These are phyloP conservation scores for Asterochloris sp. DNA, from an alignment of 139 green algal species.

Conservation along the genomic window DNA sequence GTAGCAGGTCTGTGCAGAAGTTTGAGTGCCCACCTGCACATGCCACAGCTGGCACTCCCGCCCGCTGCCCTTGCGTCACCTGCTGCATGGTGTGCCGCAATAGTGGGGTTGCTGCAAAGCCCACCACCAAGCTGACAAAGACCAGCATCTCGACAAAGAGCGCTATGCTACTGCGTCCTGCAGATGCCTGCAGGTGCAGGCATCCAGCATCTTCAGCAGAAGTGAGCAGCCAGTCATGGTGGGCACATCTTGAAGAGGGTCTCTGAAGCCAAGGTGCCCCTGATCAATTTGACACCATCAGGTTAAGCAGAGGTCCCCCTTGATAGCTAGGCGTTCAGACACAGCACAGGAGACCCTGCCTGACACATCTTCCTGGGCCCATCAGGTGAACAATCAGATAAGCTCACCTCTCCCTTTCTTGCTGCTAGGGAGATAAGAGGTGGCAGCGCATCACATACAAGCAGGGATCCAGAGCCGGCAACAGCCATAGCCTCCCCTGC, in stretches of 20 bases:
- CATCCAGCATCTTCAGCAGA: neutral
- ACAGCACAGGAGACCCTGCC: no score
- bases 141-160: slow-evolving; percentile 24
- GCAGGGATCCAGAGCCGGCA: no score
- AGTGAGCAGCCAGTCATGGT: neutral
- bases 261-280: neutral
- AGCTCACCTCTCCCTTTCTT: no score
- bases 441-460: no score
- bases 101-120: neutral
- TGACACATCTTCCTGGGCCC: no score
- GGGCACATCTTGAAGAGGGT: neutral
- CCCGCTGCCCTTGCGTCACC: neutral
- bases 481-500: no score
- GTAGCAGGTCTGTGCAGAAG: neutral
- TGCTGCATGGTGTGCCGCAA: slow-evolving; percentile 1
- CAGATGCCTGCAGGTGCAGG: slow-evolving; percentile 6
- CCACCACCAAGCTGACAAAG: neutral
- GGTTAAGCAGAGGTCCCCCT: no score
- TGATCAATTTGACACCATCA: neutral
- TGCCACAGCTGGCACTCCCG: neutral
- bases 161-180: slow-evolving; percentile 8
- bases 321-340: no score
- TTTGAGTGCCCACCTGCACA: neutral
- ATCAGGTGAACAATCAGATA: no score
- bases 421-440: no score